Evolutionary conservation across 1,139 yeast genomes (phyloP), one percentile per base, ranked within the genome.

Genomic region (Hyphopichia wangnamkhiaoensis): DNA sequence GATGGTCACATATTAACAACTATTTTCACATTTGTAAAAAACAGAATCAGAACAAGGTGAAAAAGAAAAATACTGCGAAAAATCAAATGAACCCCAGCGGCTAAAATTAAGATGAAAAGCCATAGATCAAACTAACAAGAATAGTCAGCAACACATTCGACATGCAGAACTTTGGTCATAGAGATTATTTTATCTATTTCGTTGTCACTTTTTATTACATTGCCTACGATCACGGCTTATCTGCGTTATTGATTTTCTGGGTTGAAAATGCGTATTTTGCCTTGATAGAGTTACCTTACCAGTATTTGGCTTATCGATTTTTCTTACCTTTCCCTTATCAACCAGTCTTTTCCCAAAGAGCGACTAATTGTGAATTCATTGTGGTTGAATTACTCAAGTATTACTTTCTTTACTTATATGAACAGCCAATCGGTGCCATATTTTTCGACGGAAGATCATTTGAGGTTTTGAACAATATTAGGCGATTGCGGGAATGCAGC

Each of bases 271-370:
- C 20, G 3, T 24, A 8, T 13, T 43, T 18, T 20, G 14, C 15
- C 10, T 34, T 13, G 12, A 20, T 21, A 14, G 27, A 33, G 21
- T 23, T 46, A 8, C 40, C 42, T 2, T 47, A 46, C 28, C 13
- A 19, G n/a, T 46, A 36, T 33, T 13, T 47, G 1, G 30, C 38
- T n/a, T 31, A 41, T 21, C 31, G 52, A 29, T 24, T 31, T 13
- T 35, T 42, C 12, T 36, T 40, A 7, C 52, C 54, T 2, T 49
- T 40, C 33, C 45, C 47, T 1, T 36, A 43, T 21, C 54, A 50
- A 28, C 30, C 43, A 4, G 4, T 20, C 7, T 46, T 45, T 15
- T 39, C 39, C 12, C 52, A 50, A 34, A 38, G 48, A 34, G 46
- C 52, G 2, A 48, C 52, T 6, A 39, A 34, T 25, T 35, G 20